Base-by-base conservation (phyloP, 2,329 filamentous ascomycete genomes). In the Ceratocystis harringtonii region DNA sequence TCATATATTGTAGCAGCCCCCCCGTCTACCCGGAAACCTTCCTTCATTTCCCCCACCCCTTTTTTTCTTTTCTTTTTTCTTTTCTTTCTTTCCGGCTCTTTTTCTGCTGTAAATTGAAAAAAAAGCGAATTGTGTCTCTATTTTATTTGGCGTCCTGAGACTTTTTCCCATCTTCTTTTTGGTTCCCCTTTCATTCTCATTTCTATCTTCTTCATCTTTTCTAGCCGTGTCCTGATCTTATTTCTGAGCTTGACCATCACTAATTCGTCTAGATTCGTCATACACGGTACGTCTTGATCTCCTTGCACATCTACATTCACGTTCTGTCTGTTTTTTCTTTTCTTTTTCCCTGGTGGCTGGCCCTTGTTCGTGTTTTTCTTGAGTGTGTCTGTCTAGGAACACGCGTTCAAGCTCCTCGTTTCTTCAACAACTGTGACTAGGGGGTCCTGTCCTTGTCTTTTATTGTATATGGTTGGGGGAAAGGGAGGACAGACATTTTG, bases 381-480 rank as follows among this genome's bases (percentile, higher is more conserved):
- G 19, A n/a, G 15, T 48, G 44, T 48, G 17, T 19, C 44, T 52
- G 45, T 43, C 61, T 48, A 62, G 61, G 61, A 62, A 48, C 43
- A 62, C 43, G 61, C 61, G 61, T 62, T 62, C 25, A 48, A 48
- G 17, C 30, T 45, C 41, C 41, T 50, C n/a, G 61, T 62, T 62
- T 62, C 61, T 50, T 62, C 52, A 58, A 58, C 52, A 5, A 41
- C 43, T 68, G 65, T 58, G 55, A 6, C 43, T 58, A 36, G 30
- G 64, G 52, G 61, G 61, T 48, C 61, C 61, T 48, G 61, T 62
- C 43, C 43, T 30, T 12, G 19, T 52, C 43, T 32, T 55, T 15
- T 45, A n/a, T 61, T 58, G 15, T 58, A 36, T 58, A 36, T 58
- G 52, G 52, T 15, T 32, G 32, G 52, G 52, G 48, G 48, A 36